A percentile compares a stretch with the other conserved stretches of the same genome.
Conservation (phyloP, 805 yeast species). For the Metschnikowia drakensbergensis region DNA sequence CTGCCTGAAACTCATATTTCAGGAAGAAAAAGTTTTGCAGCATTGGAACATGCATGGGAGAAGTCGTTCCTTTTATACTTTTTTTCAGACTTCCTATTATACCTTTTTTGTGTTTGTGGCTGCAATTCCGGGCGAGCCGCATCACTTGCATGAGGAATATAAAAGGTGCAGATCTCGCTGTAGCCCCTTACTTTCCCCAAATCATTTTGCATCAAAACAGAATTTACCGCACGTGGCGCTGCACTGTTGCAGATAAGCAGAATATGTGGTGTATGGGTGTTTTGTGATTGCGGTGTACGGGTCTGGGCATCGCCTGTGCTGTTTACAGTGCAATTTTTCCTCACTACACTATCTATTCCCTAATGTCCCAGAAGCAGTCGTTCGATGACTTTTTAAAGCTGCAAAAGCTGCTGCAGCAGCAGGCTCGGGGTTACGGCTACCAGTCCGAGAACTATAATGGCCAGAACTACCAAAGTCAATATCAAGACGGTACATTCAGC, state of each 20-base stretch:
- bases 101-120: neutral
- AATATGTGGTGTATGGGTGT: neutral
- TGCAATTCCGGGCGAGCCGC: neutral
- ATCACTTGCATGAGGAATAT: neutral
- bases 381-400: conserved; percentile 51
- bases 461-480: neutral
- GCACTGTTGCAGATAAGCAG: neutral
- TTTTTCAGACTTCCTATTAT: no score
- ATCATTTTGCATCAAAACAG: neutral
- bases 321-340: conserved; percentile 3
- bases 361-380: conserved; percentile 33
- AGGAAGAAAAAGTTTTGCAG: no score
- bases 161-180: neutral
- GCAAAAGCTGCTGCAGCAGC: conserved; percentile 33
- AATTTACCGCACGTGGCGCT: neutral
- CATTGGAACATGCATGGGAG: no score
- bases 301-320: conserved; percentile 6
- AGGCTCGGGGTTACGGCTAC: conserved; percentile 28
- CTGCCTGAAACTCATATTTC: no score
- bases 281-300: conserved; percentile 9
- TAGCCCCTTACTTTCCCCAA: neutral
- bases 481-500: conserved; percentile 3
- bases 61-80: neutral
- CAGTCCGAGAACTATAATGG: conserved; percentile 5
- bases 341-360: neutral